Conservation (phyloP, 2,329 filamentous ascomycete genomes). For the Cytospora mali region DNA sequence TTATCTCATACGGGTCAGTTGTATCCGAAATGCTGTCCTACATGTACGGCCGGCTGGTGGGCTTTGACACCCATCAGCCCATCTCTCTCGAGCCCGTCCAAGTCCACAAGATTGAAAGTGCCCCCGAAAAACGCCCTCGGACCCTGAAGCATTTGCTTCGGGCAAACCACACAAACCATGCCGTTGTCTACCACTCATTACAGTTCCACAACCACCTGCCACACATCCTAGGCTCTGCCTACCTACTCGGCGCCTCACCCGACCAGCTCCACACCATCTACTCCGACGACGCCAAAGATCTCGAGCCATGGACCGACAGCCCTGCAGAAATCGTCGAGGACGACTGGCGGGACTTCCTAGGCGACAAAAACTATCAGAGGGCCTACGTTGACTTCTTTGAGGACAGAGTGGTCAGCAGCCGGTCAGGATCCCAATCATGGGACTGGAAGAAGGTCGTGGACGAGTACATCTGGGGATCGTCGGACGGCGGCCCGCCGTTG, state of each 20-base stretch:
- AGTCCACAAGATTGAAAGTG: conserved; percentile 78
- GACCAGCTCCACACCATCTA: conserved; percentile 80
- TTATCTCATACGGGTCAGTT: neutral
- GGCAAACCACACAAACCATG: conserved; percentile 88
- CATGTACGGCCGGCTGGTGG: conserved; percentile 37
- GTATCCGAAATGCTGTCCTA: conserved; percentile 35
- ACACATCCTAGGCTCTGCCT: conserved; percentile 82
- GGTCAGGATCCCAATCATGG: conserved; percentile 57
- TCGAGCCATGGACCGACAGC: conserved; percentile 82
- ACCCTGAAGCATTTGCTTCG: conserved; percentile 88
- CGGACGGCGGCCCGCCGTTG: conserved; percentile 69
- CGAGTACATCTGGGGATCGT: conserved; percentile 67
- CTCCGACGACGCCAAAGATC: conserved; percentile 68
- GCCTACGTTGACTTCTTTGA: conserved; percentile 96
- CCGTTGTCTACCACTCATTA: conserved; percentile 76
- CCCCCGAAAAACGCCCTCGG: conserved; percentile 75
- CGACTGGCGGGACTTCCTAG: conserved; percentile 87
- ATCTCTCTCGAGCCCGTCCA: conserved; percentile 68
- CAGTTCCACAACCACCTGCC: conserved; percentile 81
- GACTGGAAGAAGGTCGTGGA: conserved; percentile 80
- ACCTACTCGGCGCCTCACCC: conserved; percentile 75
- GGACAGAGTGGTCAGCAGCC: conserved; percentile 73
- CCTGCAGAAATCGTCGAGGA: conserved; percentile 79
- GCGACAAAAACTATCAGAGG: conserved; percentile 79
- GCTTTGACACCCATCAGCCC: conserved; percentile 34